Evolutionary conservation across 108 stramenopile species (phyloP).

Genomic region (Nitzschia sp.): DNA sequence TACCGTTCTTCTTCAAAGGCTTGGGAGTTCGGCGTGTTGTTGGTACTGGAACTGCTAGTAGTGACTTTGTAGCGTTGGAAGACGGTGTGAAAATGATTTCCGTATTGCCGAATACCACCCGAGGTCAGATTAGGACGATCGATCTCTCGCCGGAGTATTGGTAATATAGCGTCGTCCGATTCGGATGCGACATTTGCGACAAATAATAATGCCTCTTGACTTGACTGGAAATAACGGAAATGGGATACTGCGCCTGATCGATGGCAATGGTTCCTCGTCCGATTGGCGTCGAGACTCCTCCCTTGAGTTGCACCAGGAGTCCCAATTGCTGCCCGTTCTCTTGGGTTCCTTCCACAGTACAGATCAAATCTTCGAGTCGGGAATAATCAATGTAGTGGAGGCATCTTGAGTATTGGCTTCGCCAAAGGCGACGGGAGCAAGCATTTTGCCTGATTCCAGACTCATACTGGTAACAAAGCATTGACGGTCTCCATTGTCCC

Average conservation of each 20-base stretch:
- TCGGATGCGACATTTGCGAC: constrained; percentile 29
- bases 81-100: constrained; percentile 15
- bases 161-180: background rate
- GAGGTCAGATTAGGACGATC: constrained; percentile 13
- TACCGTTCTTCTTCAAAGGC: background rate
- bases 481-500: background rate
- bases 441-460: constrained; percentile 10
- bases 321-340: constrained; percentile 6
- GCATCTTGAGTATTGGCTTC: constrained; percentile 13
- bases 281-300: background rate
- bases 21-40: too few species aligned
- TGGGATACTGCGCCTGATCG: constrained; percentile 20
- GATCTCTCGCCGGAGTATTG: background rate
- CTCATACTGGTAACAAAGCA: constrained; percentile 23
- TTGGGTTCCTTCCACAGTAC: constrained; percentile 22
- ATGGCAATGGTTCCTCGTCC: constrained; percentile 12
- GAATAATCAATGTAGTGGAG: constrained; percentile 23
- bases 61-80: background rate
- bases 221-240: constrained; percentile 19
- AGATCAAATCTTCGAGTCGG: constrained; percentile 11
- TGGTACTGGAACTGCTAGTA: background rate
- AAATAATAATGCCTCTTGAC: constrained; percentile 10
- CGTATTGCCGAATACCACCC: constrained; percentile 21
- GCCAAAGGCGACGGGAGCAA: background rate
- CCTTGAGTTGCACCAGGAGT: constrained; percentile 17